phyloP scores from a whole-genome alignment of 805 yeast species.

The Suhomyces pyralidae region DNA sequence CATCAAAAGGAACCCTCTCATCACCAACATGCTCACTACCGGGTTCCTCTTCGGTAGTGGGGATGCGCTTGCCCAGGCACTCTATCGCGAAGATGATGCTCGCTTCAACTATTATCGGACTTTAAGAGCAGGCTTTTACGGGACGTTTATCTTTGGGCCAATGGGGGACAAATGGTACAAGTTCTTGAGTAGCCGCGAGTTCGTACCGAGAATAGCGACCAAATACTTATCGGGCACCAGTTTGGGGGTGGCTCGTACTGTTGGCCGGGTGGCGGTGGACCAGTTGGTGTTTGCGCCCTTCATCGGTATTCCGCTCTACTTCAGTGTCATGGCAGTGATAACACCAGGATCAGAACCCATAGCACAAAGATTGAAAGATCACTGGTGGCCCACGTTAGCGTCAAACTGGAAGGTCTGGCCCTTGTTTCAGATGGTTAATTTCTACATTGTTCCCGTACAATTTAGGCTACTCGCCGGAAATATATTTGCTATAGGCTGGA shows the following conservation, averaged over 20 bases:
- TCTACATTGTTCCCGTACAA: constrained; percentile 69
- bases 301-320: constrained; percentile 68
- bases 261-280: constrained; percentile 58
- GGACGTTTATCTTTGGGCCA: constrained; percentile 72
- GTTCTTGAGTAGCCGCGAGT: constrained; percentile 25
- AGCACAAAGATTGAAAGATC: constrained; percentile 43
- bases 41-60: constrained; percentile 70
- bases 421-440: constrained; percentile 72
- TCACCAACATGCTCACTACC: constrained; percentile 47
- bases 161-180: constrained; percentile 72
- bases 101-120: constrained; percentile 55
- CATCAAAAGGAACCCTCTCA: constrained; percentile 34
- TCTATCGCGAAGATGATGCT: constrained; percentile 25
- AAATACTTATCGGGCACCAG: neutral
- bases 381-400: constrained; percentile 64
- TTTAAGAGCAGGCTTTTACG: constrained; percentile 63
- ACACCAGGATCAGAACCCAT: constrained; percentile 47
- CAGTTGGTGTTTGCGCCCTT: constrained; percentile 78
- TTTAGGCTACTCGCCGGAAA: constrained; percentile 69
- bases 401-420: constrained; percentile 94
- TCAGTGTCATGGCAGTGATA: constrained; percentile 60
- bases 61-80: constrained; percentile 66
- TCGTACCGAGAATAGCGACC: neutral
- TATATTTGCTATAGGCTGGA: constrained; percentile 76
- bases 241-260: constrained; percentile 15